Evolutionary conservation across 768 basidiomycete species (phyloP).

Genomic region (Lactarius pseudohatsudake): DNA sequence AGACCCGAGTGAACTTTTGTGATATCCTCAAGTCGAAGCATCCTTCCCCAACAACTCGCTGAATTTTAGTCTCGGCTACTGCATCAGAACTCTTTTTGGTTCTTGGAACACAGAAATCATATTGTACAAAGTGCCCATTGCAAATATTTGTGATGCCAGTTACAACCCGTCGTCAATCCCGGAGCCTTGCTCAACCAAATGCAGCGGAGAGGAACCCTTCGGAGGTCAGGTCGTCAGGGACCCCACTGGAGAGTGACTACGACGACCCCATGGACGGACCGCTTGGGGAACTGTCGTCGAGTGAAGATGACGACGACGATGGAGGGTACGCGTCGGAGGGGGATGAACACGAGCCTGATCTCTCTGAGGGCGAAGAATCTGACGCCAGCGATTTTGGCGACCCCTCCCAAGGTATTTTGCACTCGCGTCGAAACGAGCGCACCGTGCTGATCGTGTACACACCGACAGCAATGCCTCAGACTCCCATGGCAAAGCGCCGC

Average conservation of each 20-base stretch:
- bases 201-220: background rate
- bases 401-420: constrained; percentile 10
- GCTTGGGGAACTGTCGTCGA: constrained; percentile 5
- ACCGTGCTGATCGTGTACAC: background rate
- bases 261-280: constrained; percentile 18
- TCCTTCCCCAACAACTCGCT: constrained; percentile 2
- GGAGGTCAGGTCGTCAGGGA: background rate
- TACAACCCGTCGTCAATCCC: constrained; percentile 20
- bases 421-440: background rate
- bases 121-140: background rate
- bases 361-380: constrained; percentile 6
- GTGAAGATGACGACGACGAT: constrained; percentile 5
- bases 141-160: constrained; percentile 12
- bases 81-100: background rate
- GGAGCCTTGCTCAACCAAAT: background rate
- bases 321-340: background rate
- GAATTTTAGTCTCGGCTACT: background rate
- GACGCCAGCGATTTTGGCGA: background rate
- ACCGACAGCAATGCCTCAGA: background rate
- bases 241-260: constrained; percentile 3
- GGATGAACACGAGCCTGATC: constrained; percentile 6
- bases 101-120: background rate
- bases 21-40: background rate
- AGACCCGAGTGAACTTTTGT: background rate
- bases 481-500: constrained; percentile 12